Evolutionary conservation across 2,329 filamentous ascomycete genomes (phyloP).

Genomic region (Cladosporium halotolerans): DNA sequence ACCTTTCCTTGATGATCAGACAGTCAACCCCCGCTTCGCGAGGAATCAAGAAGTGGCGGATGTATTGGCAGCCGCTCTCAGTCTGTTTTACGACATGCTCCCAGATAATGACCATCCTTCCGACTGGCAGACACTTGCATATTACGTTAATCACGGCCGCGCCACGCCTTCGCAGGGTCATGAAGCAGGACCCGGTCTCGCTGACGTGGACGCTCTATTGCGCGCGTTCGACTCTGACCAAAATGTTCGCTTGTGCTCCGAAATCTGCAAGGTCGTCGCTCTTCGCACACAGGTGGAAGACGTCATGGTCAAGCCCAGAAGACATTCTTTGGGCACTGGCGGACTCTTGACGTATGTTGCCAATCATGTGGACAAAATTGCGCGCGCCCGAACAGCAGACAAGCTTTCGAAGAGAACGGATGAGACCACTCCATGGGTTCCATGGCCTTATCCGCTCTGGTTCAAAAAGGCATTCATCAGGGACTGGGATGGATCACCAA

Average conservation of each 20-base stretch:
- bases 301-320: constrained; percentile 21
- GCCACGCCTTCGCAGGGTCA: not conserved
- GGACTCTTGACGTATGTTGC: not conserved
- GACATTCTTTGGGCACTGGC: too few relatives aligned
- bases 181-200: not conserved
- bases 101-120: not conserved
- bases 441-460: constrained; percentile 54
- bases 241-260: not conserved
- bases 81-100: not conserved
- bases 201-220: not conserved
- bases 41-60: constrained; percentile 1
- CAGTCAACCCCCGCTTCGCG: not conserved
- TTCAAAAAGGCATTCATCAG: constrained; percentile 67
- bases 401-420: not conserved
- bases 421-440: constrained; percentile 7
- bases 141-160: not conserved
- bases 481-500: constrained; percentile 72
- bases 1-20: not conserved
- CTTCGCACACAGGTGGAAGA: constrained; percentile 7
- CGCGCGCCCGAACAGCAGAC: not conserved
- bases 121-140: not conserved
- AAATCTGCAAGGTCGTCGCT: constrained; percentile 1
- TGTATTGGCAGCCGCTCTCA: not conserved
- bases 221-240: not conserved
- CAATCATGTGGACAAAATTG: constrained; percentile 1